Conservation (phyloP, 2,329 filamentous ascomycete genomes). For the Alternaria sp. region DNA sequence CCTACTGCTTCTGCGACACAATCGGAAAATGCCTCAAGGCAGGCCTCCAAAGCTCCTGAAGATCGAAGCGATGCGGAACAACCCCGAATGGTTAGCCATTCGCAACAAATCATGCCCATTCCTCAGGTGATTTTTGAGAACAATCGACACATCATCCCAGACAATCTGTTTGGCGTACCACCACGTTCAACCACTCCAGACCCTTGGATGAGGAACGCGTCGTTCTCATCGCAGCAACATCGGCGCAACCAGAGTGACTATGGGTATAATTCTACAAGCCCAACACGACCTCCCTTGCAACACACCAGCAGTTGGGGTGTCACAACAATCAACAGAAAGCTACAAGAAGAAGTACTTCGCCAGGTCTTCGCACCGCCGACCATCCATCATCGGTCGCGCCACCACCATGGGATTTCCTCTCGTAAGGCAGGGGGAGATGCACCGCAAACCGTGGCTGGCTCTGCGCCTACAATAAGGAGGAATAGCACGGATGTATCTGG, state of each 20-base stretch:
- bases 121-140: slow-evolving; percentile 94
- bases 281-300: slow-evolving; percentile 55
- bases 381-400: slow-evolving; percentile 79
- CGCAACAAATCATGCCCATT: slow-evolving; percentile 75
- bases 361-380: slow-evolving; percentile 89
- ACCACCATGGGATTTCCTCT: slow-evolving; percentile 69
- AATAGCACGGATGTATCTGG: slow-evolving; percentile 52
- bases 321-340: slow-evolving; percentile 85
- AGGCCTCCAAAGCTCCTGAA: slow-evolving; percentile 24
- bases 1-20: slow-evolving; percentile 27
- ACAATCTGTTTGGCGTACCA: slow-evolving; percentile 76
- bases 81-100: slow-evolving; percentile 72
- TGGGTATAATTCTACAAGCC: slow-evolving; percentile 34
- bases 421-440: slow-evolving; percentile 43
- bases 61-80: slow-evolving; percentile 30
- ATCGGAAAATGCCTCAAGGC: slow-evolving; percentile 27
- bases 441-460: slow-evolving; percentile 39
- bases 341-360: slow-evolving; percentile 90
- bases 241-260: slow-evolving; percentile 49
- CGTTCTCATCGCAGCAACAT: slow-evolving; percentile 45
- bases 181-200: slow-evolving; percentile 53
- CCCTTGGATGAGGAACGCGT: slow-evolving; percentile 44
- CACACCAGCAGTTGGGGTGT: slow-evolving; percentile 78
- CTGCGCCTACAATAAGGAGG: slow-evolving; percentile 47
- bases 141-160: slow-evolving; percentile 90